These are phyloP conservation scores for Pochonia chlamydosporia DNA, from an alignment of 2,329 filamentous ascomycete species.

Conservation along the genomic window DNA sequence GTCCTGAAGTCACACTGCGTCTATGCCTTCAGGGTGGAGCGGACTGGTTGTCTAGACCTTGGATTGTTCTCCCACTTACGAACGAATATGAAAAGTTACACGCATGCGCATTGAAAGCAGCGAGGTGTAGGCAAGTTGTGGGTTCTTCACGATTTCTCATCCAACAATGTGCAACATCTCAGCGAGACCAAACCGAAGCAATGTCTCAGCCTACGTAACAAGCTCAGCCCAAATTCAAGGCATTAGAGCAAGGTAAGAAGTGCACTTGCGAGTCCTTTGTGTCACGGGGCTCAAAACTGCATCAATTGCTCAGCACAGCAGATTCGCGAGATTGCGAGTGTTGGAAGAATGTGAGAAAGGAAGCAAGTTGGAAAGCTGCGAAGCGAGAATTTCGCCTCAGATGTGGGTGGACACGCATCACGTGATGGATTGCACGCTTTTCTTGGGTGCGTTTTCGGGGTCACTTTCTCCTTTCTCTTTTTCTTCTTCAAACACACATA, in stretches of 20 bases:
- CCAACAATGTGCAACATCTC: background rate
- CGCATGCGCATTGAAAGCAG: conserved; percentile 50
- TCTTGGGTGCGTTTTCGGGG: conserved; percentile 7
- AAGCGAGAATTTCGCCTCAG: background rate
- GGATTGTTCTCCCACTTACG: conserved; percentile 58
- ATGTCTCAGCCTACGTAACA: too few species aligned
- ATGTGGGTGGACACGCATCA: conserved; percentile 13
- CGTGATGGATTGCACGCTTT: conserved; percentile 16
- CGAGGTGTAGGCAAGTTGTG: conserved; percentile 59
- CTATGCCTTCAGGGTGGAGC: conserved; percentile 59
- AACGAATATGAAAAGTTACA: conserved; percentile 54
- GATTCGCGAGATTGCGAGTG: background rate
- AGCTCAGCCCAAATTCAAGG: background rate
- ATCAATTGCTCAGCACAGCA: background rate
- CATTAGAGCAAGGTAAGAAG: background rate
- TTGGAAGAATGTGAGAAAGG: conserved; percentile 1
- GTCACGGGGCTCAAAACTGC: background rate
- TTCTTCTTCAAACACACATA: conserved; percentile 42
- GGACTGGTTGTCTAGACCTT: conserved; percentile 63
- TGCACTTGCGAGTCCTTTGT: conserved; percentile 1
- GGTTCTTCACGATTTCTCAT: conserved; percentile 19
- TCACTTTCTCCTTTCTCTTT: conserved; percentile 18
- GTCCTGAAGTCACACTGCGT: conserved; percentile 53
- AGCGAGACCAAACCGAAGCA: too few species aligned
- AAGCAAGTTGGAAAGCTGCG: conserved; percentile 6